phyloP scores from a whole-genome alignment of 2,329 filamentous ascomycete species.

The Phyllosticta capitalensis region DNA sequence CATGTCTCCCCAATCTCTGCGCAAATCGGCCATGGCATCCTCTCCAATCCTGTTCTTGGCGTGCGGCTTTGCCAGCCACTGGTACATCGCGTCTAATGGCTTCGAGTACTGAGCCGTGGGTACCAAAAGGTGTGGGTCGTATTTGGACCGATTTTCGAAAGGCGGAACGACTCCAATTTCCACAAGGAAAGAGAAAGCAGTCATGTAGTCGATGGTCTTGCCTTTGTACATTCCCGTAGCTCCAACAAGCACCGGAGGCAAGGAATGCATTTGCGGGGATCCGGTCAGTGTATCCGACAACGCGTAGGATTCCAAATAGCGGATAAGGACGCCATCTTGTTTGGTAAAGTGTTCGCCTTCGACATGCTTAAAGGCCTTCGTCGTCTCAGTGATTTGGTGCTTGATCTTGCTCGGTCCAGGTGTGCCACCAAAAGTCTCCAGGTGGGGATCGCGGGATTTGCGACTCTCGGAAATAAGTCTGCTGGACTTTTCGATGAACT shows the following conservation, averaged over 20 bases:
- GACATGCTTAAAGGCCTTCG: constrained; percentile 14
- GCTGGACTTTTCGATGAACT: constrained; percentile 33
- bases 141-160: constrained; percentile 59
- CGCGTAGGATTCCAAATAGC: constrained; percentile 58
- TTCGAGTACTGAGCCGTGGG: constrained; percentile 38
- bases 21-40: constrained; percentile 47
- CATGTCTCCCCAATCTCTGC: constrained; percentile 50
- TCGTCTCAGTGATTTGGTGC: constrained; percentile 14
- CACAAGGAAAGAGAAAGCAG: constrained; percentile 60
- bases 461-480: constrained; percentile 32
- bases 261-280: constrained; percentile 46
- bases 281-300: constrained; percentile 20
- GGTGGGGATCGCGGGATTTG: constrained; percentile 21
- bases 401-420: constrained; percentile 31
- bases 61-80: constrained; percentile 15
- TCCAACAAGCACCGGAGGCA: constrained; percentile 56
- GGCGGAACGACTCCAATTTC: constrained; percentile 64
- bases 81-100: constrained; percentile 34
- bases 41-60: constrained; percentile 28
- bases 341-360: constrained; percentile 36
- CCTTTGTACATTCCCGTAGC: constrained; percentile 51
- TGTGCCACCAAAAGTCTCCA: constrained; percentile 15
- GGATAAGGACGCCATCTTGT: constrained; percentile 48
- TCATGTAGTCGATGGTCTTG: constrained; percentile 36
- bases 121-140: constrained; percentile 45